Conservation (phyloP, 2,329 filamentous ascomycete genomes). For the Mycosphaerella arachidis region DNA sequence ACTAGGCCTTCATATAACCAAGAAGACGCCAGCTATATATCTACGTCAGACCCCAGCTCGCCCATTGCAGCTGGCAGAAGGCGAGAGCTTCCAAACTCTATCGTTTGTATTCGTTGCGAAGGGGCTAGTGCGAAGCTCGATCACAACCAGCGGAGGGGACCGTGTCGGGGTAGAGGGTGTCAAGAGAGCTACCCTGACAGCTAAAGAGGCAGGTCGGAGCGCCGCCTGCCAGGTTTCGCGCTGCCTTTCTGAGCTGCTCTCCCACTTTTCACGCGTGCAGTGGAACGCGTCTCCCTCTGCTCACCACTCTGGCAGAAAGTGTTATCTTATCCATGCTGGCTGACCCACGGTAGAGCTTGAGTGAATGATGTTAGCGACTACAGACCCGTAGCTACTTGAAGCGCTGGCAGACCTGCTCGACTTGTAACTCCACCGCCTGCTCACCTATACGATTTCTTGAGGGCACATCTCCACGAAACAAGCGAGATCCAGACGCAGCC, state of each 20-base stretch:
- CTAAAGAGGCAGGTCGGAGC: slow-evolving; percentile 13
- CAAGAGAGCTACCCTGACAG: slow-evolving; percentile 2
- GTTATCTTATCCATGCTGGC: background rate
- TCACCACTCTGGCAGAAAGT: slow-evolving; percentile 1
- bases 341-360: background rate
- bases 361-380: background rate
- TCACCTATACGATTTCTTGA: background rate
- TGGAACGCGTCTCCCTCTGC: background rate
- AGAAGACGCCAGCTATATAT: slow-evolving; percentile 8
- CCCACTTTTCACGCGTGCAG: slow-evolving; percentile 2
- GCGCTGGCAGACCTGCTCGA: background rate
- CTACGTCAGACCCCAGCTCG: slow-evolving; percentile 13
- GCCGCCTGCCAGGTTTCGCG: slow-evolving; percentile 1
- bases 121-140: background rate
- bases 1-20: background rate
- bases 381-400: background rate
- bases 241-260: background rate
- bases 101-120: slow-evolving; percentile 5
- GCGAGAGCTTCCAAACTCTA: slow-evolving; percentile 15
- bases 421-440: background rate
- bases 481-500: background rate
- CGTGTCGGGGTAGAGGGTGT: slow-evolving; percentile 7
- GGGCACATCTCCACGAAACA: background rate
- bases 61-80: background rate
- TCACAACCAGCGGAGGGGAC: background rate